Evolutionary conservation across 2,329 filamentous ascomycete species (phyloP).

Genomic region (Zymoseptoria crescenta): DNA sequence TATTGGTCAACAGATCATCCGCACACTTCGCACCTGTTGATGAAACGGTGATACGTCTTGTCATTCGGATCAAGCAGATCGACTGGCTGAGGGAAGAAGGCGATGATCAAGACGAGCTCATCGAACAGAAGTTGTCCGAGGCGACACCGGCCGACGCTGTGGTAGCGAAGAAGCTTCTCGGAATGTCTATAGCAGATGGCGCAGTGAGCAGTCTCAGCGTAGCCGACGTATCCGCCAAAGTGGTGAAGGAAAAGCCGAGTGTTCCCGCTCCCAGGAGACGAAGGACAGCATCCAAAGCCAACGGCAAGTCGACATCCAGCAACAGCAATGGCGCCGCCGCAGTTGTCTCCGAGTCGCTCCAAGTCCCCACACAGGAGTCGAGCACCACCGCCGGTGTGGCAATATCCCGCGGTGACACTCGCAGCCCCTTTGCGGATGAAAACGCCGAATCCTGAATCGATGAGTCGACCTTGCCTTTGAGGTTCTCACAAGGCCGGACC

Average conservation of each 20-base stretch:
- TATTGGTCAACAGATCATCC: conserved; percentile 45
- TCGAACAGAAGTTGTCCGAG: conserved; percentile 22
- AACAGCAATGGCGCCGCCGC: conserved; percentile 1
- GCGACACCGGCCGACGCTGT: conserved; percentile 22
- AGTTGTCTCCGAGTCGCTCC: conserved; percentile 1
- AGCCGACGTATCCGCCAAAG: conserved; percentile 58
- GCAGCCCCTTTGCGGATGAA: conserved; percentile 19
- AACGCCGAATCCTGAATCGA: conserved; percentile 13
- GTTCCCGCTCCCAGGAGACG: conserved; percentile 68
- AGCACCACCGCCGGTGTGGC: conserved; percentile 2
- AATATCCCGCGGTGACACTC: conserved; percentile 12
- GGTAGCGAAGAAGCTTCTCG: conserved; percentile 50
- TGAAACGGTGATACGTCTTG: conserved; percentile 69
- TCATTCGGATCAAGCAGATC: conserved; percentile 55
- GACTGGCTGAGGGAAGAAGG: conserved; percentile 31
- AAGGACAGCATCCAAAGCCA: conserved; percentile 27
- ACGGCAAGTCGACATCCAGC: conserved; percentile 4
- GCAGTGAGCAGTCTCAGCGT: conserved; percentile 62
- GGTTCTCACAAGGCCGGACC: not conserved
- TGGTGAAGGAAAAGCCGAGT: conserved; percentile 72
- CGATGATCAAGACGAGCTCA: conserved; percentile 23
- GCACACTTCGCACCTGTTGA: conserved; percentile 74
- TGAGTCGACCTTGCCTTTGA: not conserved
- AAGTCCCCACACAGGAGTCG: conserved; percentile 7
- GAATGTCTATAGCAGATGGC: conserved; percentile 63